These are phyloP conservation scores for Cystofilobasidium bisporidii DNA, from an alignment of 768 basidiomycete species.

Conservation along the genomic window DNA sequence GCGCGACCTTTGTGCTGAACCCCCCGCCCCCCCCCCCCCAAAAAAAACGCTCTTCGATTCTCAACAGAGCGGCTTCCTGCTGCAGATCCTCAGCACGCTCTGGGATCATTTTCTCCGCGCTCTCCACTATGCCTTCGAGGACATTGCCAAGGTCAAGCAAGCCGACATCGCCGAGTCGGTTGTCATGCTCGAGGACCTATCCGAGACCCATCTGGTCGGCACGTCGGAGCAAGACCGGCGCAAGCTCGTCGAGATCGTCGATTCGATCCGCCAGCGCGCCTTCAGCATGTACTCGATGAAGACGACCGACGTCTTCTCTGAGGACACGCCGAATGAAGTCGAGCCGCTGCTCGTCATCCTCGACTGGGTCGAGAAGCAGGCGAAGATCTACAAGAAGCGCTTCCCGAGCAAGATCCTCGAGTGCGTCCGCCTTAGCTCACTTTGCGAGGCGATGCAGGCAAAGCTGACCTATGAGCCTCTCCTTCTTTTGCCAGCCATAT, in stretches of 20 bases:
- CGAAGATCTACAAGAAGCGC: conserved; percentile 73
- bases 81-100: conserved; percentile 56
- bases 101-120: conserved; percentile 55
- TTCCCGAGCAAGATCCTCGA: conserved; percentile 75
- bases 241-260: conserved; percentile 59
- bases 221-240: conserved; percentile 64
- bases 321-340: conserved; percentile 55
- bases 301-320: conserved; percentile 31
- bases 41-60: background rate
- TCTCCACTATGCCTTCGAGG: conserved; percentile 73
- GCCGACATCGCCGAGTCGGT: conserved; percentile 59
- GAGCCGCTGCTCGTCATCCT: conserved; percentile 73
- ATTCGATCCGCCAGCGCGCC: conserved; percentile 47
- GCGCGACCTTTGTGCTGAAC: background rate
- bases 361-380: conserved; percentile 76
- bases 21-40: too few relatives aligned
- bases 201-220: conserved; percentile 59
- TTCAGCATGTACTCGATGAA: conserved; percentile 28
- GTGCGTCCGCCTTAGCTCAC: conserved; percentile 43
- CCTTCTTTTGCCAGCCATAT: conserved; percentile 37
- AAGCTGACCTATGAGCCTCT: too few relatives aligned
- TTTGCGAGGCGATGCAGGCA: background rate
- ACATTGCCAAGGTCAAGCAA: conserved; percentile 61
- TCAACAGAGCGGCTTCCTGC: conserved; percentile 30
- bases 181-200: conserved; percentile 59